Percentiles rank a stretch among this genome's conserved stretches.
These are phyloP conservation scores for Fraxinus latifolia DNA, from an alignment of 305 asterid genomes.

Conservation along the genomic window DNA sequence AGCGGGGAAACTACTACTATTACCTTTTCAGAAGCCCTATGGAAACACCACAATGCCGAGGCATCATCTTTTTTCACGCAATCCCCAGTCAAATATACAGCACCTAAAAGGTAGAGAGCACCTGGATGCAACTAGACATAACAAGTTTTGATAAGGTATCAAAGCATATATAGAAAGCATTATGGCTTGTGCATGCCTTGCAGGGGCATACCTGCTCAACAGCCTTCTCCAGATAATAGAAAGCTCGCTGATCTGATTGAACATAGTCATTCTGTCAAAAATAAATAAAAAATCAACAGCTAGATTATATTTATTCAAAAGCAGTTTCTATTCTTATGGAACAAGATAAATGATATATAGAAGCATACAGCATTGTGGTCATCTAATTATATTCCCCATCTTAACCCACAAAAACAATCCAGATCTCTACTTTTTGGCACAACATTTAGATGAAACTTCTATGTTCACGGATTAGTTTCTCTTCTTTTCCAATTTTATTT, in stretches of 20 bases:
- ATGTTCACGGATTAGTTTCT: neutral
- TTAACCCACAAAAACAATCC: neutral
- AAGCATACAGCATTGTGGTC: neutral
- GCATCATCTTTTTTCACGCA: slow-evolving; percentile 75
- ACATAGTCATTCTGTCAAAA: slow-evolving; percentile 62
- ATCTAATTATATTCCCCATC: neutral
- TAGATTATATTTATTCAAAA: slow-evolving; percentile 1
- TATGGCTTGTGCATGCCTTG: neutral
- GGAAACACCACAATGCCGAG: slow-evolving; percentile 95
- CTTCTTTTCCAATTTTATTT: neutral
- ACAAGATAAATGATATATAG: slow-evolving; percentile 12
- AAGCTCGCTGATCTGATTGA: slow-evolving; percentile 85
- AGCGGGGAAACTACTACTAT: neutral
- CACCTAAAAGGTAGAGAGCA: slow-evolving; percentile 88
- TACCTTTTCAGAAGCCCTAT: slow-evolving; percentile 90
- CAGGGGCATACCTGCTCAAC: slow-evolving; percentile 68
- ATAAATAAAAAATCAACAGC: neutral
- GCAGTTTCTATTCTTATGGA: neutral
- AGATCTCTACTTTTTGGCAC: neutral
- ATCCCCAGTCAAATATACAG: slow-evolving; percentile 85
- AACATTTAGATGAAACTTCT: neutral
- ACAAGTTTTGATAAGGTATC: slow-evolving; percentile 23
- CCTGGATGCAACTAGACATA: slow-evolving; percentile 77
- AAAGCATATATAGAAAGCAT: neutral
- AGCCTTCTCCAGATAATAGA: slow-evolving; percentile 76